Base-by-base conservation (phyloP, 2,329 filamentous ascomycete species). In the Gliomastix tumulicola region DNA sequence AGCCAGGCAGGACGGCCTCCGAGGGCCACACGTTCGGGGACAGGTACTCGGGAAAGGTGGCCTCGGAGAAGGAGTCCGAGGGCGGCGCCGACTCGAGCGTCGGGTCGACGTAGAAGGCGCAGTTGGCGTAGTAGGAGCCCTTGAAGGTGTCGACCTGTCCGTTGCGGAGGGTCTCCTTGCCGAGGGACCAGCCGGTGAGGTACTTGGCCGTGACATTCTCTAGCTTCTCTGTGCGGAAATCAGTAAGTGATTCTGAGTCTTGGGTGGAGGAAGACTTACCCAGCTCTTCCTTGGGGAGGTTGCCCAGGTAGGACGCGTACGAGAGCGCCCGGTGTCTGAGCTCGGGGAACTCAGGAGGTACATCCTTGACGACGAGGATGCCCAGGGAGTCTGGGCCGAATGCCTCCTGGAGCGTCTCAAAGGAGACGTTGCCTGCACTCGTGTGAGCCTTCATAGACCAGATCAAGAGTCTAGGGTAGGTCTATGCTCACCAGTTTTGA, bases 381-480 rank as follows among this genome's bases (percentile, higher is more conserved):
- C 92, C 92, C 11, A 97, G 69, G 3, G 88, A 95, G 19, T 85
- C 79, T 2, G 89, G 88, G 0, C 92, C 92, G 55, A 98, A 97
- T 0, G 92, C 92, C 48, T 83, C 62, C 49, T 85, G 76, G 10
- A 92, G 70, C 1, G 75, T 74, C 38, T 76, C 71, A 36, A 87
- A 82, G 1, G 82, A 70, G 32, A 90, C 69, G 39, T 71, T 74
- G 16, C 78, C 83, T 86, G 6, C 21, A 46, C 13, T 10, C 11
- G 15, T 19, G 25, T 35, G 13, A 22, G 30, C 32, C 10, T 19
- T 27, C n/a, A 20, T 39, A 30, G 21, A 25, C 10, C 12, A 11
- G 22, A 36, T 15, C 4, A 35, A 15, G 35, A 10, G 13, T 10
- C 30, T 30, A 30, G 11, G 34, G 19, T 35, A 33, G 18, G 22